Percentiles rank a stretch among this genome's conserved stretches.
Conservation (phyloP, 164 flowering plant genomes). For the Aristolochia californica region DNA sequence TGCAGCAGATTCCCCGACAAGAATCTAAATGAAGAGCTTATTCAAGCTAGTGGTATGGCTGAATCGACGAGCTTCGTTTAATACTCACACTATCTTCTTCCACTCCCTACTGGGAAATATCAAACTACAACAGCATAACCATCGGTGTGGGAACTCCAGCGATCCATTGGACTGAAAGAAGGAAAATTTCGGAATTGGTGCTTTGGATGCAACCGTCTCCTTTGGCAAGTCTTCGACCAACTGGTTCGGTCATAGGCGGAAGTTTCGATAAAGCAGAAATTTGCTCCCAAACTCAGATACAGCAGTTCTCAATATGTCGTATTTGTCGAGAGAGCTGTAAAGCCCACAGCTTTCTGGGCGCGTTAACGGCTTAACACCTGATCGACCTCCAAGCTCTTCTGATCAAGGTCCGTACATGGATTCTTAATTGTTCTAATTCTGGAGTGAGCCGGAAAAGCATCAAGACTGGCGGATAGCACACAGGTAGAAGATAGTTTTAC, state of each 20-base stretch:
- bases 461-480: conserved; percentile 61
- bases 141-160: conserved; percentile 50
- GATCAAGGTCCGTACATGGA: conserved; percentile 42
- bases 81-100: conserved; percentile 57
- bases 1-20: too few relatives aligned
- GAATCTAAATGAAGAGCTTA: not conserved
- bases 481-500: conserved; percentile 51
- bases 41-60: conserved; percentile 65
- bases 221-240: conserved; percentile 42
- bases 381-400: conserved; percentile 59
- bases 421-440: conserved; percentile 54
- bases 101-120: conserved; percentile 48
- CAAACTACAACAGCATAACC: conserved; percentile 63
- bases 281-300: conserved; percentile 51
- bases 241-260: conserved; percentile 36
- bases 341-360: conserved; percentile 65
- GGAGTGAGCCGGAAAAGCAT: conserved; percentile 76
- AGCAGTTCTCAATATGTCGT: conserved; percentile 59
- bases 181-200: conserved; percentile 57
- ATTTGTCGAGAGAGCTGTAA: conserved; percentile 58
- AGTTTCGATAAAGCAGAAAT: conserved; percentile 49
- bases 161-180: conserved; percentile 55
- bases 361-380: conserved; percentile 62
- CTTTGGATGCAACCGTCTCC: conserved; percentile 66
- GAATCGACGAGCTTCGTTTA: conserved; percentile 78